Conservation (phyloP, 2,329 filamentous ascomycete species). For the Hypoxylon sp. region DNA sequence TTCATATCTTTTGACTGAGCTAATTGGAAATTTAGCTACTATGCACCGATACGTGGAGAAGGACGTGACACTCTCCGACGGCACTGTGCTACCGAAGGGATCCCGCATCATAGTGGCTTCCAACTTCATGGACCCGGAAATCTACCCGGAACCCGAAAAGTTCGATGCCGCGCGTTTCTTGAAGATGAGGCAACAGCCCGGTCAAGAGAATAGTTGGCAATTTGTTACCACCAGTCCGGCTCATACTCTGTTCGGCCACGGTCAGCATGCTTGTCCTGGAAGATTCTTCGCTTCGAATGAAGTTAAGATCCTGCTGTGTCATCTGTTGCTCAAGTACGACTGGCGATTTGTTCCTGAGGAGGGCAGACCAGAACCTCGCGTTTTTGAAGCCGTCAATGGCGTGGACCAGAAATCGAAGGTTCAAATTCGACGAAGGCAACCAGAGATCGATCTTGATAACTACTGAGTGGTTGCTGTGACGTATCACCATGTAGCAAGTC, state of each 20-base stretch:
- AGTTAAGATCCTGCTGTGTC: conserved; percentile 54
- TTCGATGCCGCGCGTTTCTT: conserved; percentile 53
- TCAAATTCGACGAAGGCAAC: conserved; percentile 49
- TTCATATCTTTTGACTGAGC: background rate
- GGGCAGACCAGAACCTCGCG: conserved; percentile 40
- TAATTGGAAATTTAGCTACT: conserved; percentile 42
- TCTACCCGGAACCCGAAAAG: conserved; percentile 51
- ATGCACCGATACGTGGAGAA: conserved; percentile 54
- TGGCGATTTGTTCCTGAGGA: conserved; percentile 52
- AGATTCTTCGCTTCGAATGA: conserved; percentile 56
- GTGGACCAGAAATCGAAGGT: conserved; percentile 47
- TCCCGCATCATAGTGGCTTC: conserved; percentile 51
- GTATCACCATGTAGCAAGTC: background rate
- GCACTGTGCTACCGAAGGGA: conserved; percentile 50
- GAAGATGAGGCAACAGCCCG: conserved; percentile 51
- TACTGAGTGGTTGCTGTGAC: conserved; percentile 28
- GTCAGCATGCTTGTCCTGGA: conserved; percentile 57
- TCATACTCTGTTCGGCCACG: conserved; percentile 58
- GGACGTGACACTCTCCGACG: conserved; percentile 50
- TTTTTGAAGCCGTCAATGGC: conserved; percentile 44
- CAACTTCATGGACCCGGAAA: conserved; percentile 50
- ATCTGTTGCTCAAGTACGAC: conserved; percentile 55
- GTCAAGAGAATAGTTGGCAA: conserved; percentile 55
- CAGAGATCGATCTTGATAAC: conserved; percentile 53
- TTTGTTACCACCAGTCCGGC: conserved; percentile 56